Evolutionary conservation across 441 rosid genomes (phyloP), one percentile per base, ranked within the genome.

Genomic region (Kokia cookei): DNA sequence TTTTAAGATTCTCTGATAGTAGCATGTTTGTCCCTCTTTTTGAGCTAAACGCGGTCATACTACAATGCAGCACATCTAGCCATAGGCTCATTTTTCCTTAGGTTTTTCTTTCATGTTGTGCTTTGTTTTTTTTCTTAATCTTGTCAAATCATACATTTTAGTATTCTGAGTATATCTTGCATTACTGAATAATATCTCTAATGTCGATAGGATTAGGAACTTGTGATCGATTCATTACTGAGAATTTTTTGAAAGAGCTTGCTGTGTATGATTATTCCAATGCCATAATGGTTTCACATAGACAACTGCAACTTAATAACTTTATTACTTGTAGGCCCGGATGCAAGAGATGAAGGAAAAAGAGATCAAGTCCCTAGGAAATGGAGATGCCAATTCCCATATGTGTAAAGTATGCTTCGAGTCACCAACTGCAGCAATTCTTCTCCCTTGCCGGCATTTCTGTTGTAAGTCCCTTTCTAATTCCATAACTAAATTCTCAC

Each of bases 301-400:
- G 5, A 53, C 58, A 22, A 51, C 57, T 51, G 9, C 19, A 17
- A 15, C 9, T 66, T 26, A 66, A 11, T 60, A 54, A 51, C 2
- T 50, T 55, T 55, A 63, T 47, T 74, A 62, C 64, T 65, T 82
- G 27, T 86, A 96, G 99, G 98, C 94, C 15, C 83, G 97, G 67
- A 93, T 96, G 96, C 97, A 91, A 84, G 98, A 96, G 76, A 93
- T 93, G 93, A 93, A 91, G 80, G 96, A 96, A 82, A 93, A 90
- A 77, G 98, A 96, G 80, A 83, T 86, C 69, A 89, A 89, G 81
- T 81, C 84, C 61, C 71, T 70, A 8, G 94, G 89, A 51, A 90
- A 87, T 59, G 97, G 93, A 74, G 98, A 94, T 69, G 90, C 86
- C 77, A 96, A 92, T 84, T 91, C 94, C 64, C 97, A 93, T 71